These are phyloP conservation scores for Candida hungchunana DNA, from an alignment of 805 yeast genomes.

Conservation along the genomic window DNA sequence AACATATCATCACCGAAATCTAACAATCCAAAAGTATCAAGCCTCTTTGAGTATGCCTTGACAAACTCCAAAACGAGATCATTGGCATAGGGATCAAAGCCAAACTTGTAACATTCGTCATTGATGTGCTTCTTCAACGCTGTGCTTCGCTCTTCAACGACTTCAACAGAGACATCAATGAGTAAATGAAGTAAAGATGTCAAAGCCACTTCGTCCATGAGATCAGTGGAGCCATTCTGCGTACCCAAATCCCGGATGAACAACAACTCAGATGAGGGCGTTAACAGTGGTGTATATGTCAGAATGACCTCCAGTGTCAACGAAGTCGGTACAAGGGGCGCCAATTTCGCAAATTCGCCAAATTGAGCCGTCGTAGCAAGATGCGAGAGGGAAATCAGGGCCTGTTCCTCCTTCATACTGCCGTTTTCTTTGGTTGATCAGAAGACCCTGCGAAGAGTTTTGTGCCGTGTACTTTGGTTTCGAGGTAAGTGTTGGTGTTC, in stretches of 20 bases:
- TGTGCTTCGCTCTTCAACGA: slow-evolving; percentile 5
- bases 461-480: too few relatives aligned
- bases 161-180: slow-evolving; percentile 6
- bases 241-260: slow-evolving; percentile 1
- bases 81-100: slow-evolving; percentile 1
- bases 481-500: too few relatives aligned
- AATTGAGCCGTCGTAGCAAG: slow-evolving; percentile 3
- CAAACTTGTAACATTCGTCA: slow-evolving; percentile 1
- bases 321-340: slow-evolving; percentile 1
- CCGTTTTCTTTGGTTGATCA: background rate
- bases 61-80: slow-evolving; percentile 9
- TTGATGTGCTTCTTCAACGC: slow-evolving; percentile 1
- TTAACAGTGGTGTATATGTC: slow-evolving; percentile 11
- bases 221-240: background rate
- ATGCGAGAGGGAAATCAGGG: slow-evolving; percentile 4
- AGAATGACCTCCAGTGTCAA: slow-evolving; percentile 7
- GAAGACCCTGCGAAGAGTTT: too few relatives aligned
- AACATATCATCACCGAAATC: slow-evolving; percentile 24
- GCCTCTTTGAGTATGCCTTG: slow-evolving; percentile 9
- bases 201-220: slow-evolving; percentile 2
- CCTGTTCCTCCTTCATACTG: slow-evolving; percentile 6
- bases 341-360: background rate
- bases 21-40: background rate
- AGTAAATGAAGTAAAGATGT: slow-evolving; percentile 1
- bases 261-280: slow-evolving; percentile 6